Evolutionary conservation across 2,329 filamentous ascomycete genomes (phyloP).

Genomic region (Fusarium odoratissimum): DNA sequence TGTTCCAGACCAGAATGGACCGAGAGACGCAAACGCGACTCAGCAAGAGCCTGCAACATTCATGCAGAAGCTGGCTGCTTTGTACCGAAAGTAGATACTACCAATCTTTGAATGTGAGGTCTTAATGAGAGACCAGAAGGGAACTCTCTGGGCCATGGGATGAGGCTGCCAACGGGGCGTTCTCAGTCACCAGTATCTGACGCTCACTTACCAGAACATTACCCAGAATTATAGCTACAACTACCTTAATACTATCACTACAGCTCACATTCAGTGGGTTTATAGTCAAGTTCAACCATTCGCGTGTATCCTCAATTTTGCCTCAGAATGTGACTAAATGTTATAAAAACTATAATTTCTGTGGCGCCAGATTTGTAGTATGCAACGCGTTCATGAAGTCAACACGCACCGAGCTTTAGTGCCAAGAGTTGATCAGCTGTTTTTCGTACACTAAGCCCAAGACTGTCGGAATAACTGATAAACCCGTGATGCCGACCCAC

Average conservation of each 20-base stretch:
- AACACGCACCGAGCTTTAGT: background rate
- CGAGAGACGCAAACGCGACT: background rate
- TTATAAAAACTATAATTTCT: background rate
- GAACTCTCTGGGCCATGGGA: too few relatives aligned
- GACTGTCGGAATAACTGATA: background rate
- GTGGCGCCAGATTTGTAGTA: too few relatives aligned
- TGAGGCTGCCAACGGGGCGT: fast-evolving
- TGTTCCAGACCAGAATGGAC: conserved; percentile 30
- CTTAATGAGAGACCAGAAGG: fast-evolving
- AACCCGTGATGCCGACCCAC: conserved; percentile 21
- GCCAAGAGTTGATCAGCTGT: background rate
- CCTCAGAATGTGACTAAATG: background rate
- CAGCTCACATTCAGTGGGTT: too few relatives aligned
- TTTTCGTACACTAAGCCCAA: too few relatives aligned
- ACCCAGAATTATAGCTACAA: background rate
- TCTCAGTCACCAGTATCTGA: fast-evolving
- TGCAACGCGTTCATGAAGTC: too few relatives aligned
- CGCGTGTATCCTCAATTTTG: fast-evolving
- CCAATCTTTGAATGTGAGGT: fast-evolving
- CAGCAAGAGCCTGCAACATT: conserved; percentile 3
- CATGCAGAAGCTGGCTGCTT: conserved; percentile 17
- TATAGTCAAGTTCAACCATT: background rate
- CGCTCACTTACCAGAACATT: background rate
- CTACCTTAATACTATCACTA: background rate
- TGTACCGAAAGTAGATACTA: conserved; percentile 11